Evolutionary conservation across 1,284 basidiomycete species (phyloP), one percentile per base, ranked within the genome.

Genomic region (Phylloboletellus chloephorus): DNA sequence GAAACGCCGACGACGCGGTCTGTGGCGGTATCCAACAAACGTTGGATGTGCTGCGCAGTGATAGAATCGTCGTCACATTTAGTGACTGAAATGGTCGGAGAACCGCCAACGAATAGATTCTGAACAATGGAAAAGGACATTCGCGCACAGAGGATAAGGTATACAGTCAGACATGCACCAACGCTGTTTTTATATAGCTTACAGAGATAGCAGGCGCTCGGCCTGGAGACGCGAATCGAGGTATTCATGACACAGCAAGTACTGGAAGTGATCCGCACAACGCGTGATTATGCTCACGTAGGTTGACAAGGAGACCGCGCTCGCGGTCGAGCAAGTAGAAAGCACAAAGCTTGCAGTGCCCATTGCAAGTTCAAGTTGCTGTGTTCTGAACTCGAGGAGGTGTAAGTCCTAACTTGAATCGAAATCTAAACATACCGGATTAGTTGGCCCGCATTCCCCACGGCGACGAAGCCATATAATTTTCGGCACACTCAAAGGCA

Each of bases 1-100:
- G 72, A 61, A 4, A 74, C 31, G 2, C 72, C 73, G 6, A 54
- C 43, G 16, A 46, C 36, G 13, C 48, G 37, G 17, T 49, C 44
- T 2, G 48, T 31, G 11, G 52, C 46, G 0, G 57, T 51, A 6
- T 51, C 39, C 30, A 66, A 33, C 11, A 71, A 58, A 1, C 47
- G 39, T 10, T 52, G 36, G 9, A 68, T 17, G n/a, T 56, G 34
- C 5, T 28, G 17, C 11, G 37, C 26, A 13, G 37, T 53, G 17
- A 72, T 31, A 13, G 34, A 32, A 22, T 44, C 52, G 21, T 61
- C 54, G 10, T 54, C 46, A 39, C 46, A 49, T 9, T 43, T 42
- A 11, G 52, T 51, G 9, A 65, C 50, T 0, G 29, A 42, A 28
- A 68, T 50, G 3, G 43, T 42, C 0, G 50, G 43, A 16, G 53